Evolutionary conservation across 2,329 filamentous ascomycete species (phyloP), one percentile per base, ranked within the genome.

Genomic region (Aureobasidium sp.): DNA sequence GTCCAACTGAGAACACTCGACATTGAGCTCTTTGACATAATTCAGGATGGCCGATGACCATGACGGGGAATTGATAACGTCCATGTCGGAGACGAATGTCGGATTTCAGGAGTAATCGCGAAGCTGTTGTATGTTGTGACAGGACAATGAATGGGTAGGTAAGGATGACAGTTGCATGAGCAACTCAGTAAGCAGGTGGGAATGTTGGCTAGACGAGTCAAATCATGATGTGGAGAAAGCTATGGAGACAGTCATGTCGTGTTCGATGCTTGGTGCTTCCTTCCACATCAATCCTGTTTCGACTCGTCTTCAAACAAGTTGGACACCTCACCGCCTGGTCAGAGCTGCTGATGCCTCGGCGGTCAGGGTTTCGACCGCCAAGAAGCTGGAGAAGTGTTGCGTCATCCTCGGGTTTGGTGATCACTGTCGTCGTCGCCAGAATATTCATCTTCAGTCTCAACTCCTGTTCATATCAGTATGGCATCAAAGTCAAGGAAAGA

Each of bases 401-500:
- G 41, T 57, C 53, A 57, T 57, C 5, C 29, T 32, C 29, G 5
- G 8, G 8, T 5, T 32, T 0, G 39, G 13, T 12, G 1, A 39
- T 29, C 53, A 56, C n/a, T 29, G 5, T 29, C 17, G 27, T 36
- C n/a, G 39, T 20, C 39, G 10, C n/a, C 20, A 26, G 17, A 12
- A 9, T 15, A 2, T 17, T 20, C 27, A 2, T 34, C 8, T 34
- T 44, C 52, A 41, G 34, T 15, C 41, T 41, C 37, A 12, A 37
- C 41, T 51, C 50, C 44, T 37, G 12, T n/a, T 4, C 20, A 43
- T 20, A 9, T 47, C 41, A 13, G 37, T 34, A 61, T 63, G 47
- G 27, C 51, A 27, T 37, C 46, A 10, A 79, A 77, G 67, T 76
- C 78, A 36, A 77, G 74, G 61, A 73, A 70, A 63, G 77, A 83